phyloP scores from a whole-genome alignment of 2,329 filamentous ascomycete genomes.

The Penicillium digitatum region DNA sequence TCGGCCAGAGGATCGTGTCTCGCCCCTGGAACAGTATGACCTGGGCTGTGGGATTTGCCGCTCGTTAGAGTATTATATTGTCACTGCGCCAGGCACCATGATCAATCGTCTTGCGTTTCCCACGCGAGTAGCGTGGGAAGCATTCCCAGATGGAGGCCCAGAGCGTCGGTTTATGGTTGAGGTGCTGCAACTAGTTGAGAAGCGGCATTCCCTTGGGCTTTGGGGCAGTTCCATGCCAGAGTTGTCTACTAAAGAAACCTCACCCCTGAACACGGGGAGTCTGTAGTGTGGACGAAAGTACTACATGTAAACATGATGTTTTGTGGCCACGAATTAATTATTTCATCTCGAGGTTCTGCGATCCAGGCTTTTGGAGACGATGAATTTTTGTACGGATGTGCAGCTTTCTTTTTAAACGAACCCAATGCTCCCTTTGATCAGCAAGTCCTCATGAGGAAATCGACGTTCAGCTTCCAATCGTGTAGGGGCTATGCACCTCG shows the following conservation, averaged over 20 bases:
- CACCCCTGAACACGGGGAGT: constrained; percentile 18
- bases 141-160: constrained; percentile 31
- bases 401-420: neutral
- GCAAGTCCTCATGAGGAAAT: neutral
- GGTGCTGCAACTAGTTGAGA: constrained; percentile 34
- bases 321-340: neutral
- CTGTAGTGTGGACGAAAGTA: neutral
- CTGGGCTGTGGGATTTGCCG: constrained; percentile 37
- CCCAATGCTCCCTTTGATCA: neutral
- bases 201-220: constrained; percentile 33
- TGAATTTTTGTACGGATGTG: neutral
- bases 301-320: neutral
- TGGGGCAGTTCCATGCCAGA: constrained; percentile 39
- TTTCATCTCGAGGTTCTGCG: too few species aligned
- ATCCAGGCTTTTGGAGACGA: neutral
- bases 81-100: constrained; percentile 37
- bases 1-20: constrained; percentile 29
- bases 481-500: neutral
- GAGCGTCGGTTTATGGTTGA: constrained; percentile 33
- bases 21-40: constrained; percentile 31
- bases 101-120: constrained; percentile 40
- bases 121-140: constrained; percentile 38
- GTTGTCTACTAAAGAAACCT: constrained; percentile 28
- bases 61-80: constrained; percentile 35
- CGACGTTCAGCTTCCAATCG: too few species aligned